phyloP scores from a whole-genome alignment of 148 eudicot species.

The Polygonum aviculare region DNA sequence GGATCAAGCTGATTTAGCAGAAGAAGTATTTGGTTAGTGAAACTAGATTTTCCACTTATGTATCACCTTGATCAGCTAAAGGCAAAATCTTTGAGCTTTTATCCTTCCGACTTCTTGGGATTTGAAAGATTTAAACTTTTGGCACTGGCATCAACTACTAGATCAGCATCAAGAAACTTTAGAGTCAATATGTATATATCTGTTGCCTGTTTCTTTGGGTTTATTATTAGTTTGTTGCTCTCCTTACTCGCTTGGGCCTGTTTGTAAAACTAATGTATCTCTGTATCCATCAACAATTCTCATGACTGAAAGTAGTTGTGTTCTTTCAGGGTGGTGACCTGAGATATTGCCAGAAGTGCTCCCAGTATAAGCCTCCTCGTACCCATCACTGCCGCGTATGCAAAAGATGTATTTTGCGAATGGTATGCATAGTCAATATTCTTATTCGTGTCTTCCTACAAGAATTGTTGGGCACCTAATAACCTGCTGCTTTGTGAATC shows the following conservation, averaged over 20 bases:
- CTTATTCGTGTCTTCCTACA: slow-evolving; percentile 11
- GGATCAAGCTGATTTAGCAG: neutral
- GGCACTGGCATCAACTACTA: neutral
- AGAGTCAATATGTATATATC: neutral
- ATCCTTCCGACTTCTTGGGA: neutral
- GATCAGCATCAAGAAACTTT: neutral
- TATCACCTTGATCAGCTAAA: neutral
- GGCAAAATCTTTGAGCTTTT: neutral
- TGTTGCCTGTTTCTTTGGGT: neutral
- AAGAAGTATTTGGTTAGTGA: neutral
- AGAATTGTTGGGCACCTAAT: slow-evolving; percentile 15
- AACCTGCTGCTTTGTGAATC: slow-evolving; percentile 31
- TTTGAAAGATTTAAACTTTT: neutral
- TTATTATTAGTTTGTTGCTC: neutral
- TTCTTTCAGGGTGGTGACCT: slow-evolving; percentile 80
- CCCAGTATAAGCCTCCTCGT: slow-evolving; percentile 92
- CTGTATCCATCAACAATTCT: neutral
- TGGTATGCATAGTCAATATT: slow-evolving; percentile 46
- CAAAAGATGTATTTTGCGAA: slow-evolving; percentile 81
- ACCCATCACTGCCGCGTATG: slow-evolving; percentile 98
- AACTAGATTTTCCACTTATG: neutral
- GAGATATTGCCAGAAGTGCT: slow-evolving; percentile 94
- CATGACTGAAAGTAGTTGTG: slow-evolving; percentile 2
- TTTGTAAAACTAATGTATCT: neutral
- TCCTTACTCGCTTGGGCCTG: neutral